Percentiles rank a stretch among this genome's conserved stretches.
Conservation (phyloP, 495 filamentous ascomycete genomes). For the Aspergillus bertholletiae region DNA sequence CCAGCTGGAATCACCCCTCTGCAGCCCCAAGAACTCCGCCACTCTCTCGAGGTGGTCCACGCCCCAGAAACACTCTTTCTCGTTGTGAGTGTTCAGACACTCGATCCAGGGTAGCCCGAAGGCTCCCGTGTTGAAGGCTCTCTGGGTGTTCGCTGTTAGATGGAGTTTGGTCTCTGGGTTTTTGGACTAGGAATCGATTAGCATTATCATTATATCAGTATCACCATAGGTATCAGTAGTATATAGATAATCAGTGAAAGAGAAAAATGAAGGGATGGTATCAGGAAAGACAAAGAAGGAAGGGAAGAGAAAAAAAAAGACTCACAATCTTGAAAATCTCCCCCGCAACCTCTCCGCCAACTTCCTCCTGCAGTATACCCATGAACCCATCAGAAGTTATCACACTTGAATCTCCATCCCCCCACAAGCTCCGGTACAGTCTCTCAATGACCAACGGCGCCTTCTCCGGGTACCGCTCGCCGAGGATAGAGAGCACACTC, state of each 20-base stretch:
- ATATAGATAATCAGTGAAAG: no score
- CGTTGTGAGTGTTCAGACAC: conserved; percentile 50
- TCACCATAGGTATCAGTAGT: no score
- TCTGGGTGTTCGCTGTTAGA: not conserved
- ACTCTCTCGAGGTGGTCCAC: conserved; percentile 62
- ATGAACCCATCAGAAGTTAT: not conserved
- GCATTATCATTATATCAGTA: no score
- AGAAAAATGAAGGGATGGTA: no score
- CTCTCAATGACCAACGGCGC: not conserved
- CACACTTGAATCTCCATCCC: not conserved
- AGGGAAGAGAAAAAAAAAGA: not conserved
- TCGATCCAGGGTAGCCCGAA: conserved; percentile 68
- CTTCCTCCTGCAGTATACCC: not conserved
- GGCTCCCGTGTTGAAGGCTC: conserved; percentile 16
- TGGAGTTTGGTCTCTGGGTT: not conserved
- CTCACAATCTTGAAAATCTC: not conserved
- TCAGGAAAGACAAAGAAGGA: not conserved
- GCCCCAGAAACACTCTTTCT: conserved; percentile 58
- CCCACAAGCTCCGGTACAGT: not conserved
- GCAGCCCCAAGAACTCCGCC: conserved; percentile 51
- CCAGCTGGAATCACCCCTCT: no score
- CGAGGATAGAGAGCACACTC: conserved; percentile 1
- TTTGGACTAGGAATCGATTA: not conserved
- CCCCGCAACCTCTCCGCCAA: not conserved
- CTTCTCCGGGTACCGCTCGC: not conserved